These are phyloP conservation scores for Chlorella sp. DNA, from an alignment of 139 green algal genomes.

Conservation along the genomic window DNA sequence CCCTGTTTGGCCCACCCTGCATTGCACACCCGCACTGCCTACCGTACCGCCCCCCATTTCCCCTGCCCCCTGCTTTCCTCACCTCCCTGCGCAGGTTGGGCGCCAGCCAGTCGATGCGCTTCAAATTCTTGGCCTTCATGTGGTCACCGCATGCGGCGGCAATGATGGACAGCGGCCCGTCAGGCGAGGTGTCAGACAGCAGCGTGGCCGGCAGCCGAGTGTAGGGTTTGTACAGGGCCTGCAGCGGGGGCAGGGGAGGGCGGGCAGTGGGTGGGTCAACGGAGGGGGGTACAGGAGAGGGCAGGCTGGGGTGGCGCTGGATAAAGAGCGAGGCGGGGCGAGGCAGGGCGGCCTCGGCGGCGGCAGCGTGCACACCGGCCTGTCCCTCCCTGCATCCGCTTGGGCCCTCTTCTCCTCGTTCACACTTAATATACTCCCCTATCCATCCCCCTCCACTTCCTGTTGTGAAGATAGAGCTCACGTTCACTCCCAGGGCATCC, in stretches of 20 bases:
- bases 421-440: too few relatives aligned
- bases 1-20: too few relatives aligned
- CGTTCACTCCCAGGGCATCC: constrained; percentile 78
- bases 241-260: background rate
- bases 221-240: constrained; percentile 59
- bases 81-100: constrained; percentile 23
- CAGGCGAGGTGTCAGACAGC: constrained; percentile 49
- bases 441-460: too few relatives aligned
- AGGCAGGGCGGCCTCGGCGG: too few relatives aligned
- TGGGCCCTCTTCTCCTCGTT: too few relatives aligned
- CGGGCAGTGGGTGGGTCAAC: background rate
- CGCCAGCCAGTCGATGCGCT: constrained; percentile 70
- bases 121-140: constrained; percentile 57
- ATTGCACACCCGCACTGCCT: too few relatives aligned
- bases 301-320: background rate
- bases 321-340: background rate
- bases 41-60: too few relatives aligned
- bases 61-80: background rate
- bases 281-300: background rate
- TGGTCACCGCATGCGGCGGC: constrained; percentile 60
- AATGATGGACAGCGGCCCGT: constrained; percentile 68
- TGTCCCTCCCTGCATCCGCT: too few relatives aligned
- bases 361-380: too few relatives aligned
- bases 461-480: background rate
- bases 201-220: constrained; percentile 61